Evolutionary conservation across 2,329 filamentous ascomycete species (phyloP), one percentile per base, ranked within the genome.

Genomic region (Aspergillus pseudotamarii): DNA sequence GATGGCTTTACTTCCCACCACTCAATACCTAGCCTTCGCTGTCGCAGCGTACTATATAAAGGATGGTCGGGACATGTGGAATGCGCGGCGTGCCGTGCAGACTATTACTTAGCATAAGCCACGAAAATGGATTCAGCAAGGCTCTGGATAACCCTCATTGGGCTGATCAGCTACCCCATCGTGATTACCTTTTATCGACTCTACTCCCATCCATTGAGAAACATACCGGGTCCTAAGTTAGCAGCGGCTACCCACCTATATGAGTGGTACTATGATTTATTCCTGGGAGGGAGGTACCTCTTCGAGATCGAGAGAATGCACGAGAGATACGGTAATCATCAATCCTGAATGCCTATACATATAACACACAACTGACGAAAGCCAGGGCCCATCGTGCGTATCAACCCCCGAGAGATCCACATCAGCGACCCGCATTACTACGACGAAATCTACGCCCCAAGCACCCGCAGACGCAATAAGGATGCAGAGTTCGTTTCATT

Each of bases 381-480:
- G 9, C 11, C 23, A 76, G 74, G 76, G 10, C 76, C 76, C 1
- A 75, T 79, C 26, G 71, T 80, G 5, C 75, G 78, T 11, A 73
- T 79, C 60, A 75, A 68, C 38, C 76, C 77, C 1, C 65, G 69
- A n/a, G 77, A 80, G 62, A 43, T 80, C 1, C 78, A 80, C 59
- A 71, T 79, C 46, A 67, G 60, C 6, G 78, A 79, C 54, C 70
- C 76, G 0, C 48, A 65, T 6, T 79, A 69, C 63, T 77, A 72
- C 59, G 71, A 78, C 26, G 67, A 71, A 41, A 69, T 79, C 19
- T 79, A 78, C 59, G 66, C 65, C 23, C 34, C 62, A 28, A 62
- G 64, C 38, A 59, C 58, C 21, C 63, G 60, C 21, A 62, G 57
- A 10, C 68, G 68, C 1, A 71, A 77, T 41, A 76, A 75, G 55